Evolutionary conservation across 2,329 filamentous ascomycete species (phyloP).

Genomic region (Beauveria pseudobassiana): DNA sequence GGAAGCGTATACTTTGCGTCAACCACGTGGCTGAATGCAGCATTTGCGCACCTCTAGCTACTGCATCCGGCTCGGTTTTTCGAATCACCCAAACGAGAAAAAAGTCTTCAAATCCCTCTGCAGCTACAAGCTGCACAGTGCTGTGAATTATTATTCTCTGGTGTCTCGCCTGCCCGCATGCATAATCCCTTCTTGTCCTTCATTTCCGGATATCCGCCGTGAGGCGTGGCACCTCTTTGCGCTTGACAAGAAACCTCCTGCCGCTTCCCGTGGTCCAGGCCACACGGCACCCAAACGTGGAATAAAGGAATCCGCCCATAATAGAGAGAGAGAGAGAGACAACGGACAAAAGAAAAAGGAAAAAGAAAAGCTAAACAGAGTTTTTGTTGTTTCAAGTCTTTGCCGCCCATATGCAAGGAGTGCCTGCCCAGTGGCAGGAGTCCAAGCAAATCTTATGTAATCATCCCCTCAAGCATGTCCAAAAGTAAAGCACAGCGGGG

Average conservation of each 20-base stretch:
- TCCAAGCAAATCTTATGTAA: not conserved
- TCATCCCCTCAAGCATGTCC: not conserved
- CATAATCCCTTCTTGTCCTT: not conserved
- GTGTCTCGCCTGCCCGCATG: not conserved
- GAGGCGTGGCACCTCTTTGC: not conserved
- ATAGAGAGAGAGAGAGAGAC: no score
- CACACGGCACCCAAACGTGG: not conserved
- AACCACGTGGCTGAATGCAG: no score
- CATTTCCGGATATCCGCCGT: not conserved
- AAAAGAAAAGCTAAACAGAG: not conserved
- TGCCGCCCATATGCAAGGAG: not conserved
- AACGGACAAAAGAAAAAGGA: not conserved
- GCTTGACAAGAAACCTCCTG: not conserved
- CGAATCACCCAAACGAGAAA: no score
- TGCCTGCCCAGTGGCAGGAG: not conserved
- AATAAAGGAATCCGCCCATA: not conserved
- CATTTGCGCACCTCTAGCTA: no score
- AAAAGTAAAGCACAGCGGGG: not conserved
- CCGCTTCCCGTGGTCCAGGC: not conserved
- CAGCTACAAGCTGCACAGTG: not conserved
- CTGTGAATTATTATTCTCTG: not conserved
- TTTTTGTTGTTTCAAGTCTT: slow-evolving; percentile 1
- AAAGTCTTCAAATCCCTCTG: no score
- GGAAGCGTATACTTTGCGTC: no score
- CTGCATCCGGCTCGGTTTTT: no score